Conservation (phyloP, 306 rosid genomes). For the Fagus sylvatica region DNA sequence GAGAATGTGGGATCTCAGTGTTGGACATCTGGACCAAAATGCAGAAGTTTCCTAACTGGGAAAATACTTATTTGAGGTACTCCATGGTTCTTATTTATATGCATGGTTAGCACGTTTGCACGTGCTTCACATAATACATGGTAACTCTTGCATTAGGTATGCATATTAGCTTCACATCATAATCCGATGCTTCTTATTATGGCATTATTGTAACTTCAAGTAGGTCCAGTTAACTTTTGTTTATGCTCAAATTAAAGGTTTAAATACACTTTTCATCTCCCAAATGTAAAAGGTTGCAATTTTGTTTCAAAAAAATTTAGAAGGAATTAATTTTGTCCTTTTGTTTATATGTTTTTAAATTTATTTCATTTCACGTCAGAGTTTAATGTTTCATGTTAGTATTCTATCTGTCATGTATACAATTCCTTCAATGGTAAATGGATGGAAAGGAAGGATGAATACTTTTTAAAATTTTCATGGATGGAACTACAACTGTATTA, state of each 20-base stretch:
- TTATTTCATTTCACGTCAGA: no score
- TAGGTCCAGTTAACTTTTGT: not conserved
- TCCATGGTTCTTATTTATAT: not conserved
- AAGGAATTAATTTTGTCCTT: no score
- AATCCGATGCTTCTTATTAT: not conserved
- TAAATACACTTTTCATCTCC: no score
- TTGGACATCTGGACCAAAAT: constrained; percentile 82
- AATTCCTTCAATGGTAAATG: no score
- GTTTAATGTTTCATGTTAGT: no score
- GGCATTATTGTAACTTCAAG: not conserved
- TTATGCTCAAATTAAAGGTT: not conserved
- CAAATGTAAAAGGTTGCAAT: no score
- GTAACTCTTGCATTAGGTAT: not conserved
- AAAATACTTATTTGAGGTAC: constrained; percentile 57
- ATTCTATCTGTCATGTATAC: no score
- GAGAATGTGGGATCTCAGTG: constrained; percentile 54
- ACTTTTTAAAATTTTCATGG: no score
- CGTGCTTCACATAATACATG: not conserved
- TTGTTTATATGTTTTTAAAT: no score
- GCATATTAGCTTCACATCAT: not conserved
- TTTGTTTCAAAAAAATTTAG: no score
- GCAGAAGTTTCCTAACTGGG: constrained; percentile 67
- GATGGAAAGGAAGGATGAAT: no score
- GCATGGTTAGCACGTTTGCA: not conserved
- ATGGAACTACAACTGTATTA: no score